A percentile compares a stretch with the other conserved stretches of the same genome.
Conservation (phyloP, 2,329 filamentous ascomycete genomes). For the Beauveria caledonica region DNA sequence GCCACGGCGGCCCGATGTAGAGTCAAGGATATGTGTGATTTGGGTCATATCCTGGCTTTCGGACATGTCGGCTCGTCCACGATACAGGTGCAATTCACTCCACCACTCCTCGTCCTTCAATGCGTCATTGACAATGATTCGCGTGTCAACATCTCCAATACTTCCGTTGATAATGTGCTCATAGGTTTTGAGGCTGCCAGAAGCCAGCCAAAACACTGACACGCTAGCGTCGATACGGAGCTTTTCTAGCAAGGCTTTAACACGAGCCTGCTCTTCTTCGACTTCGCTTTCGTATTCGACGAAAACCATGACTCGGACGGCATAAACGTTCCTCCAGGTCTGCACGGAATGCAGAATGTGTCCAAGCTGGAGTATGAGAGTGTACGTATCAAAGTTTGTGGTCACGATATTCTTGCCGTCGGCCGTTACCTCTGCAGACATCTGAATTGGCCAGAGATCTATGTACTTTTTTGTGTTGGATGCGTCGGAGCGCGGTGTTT, state of each 20-base stretch:
- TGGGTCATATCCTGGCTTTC: conserved; percentile 36
- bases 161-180: conserved; percentile 71
- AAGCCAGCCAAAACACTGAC: conserved; percentile 73
- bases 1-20: conserved; percentile 33
- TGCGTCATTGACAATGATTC: conserved; percentile 54
- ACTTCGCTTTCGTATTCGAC: conserved; percentile 84
- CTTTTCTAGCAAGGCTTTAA: conserved; percentile 69
- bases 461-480: conserved; percentile 66
- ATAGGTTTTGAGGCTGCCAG: conserved; percentile 63
- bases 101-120: conserved; percentile 74
- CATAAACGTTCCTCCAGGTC: conserved; percentile 67
- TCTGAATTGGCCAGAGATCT: conserved; percentile 87
- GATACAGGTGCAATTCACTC: conserved; percentile 58
- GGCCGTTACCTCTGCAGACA: conserved; percentile 73
- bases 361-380: conserved; percentile 77
- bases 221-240: conserved; percentile 74
- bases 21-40: conserved; percentile 35
- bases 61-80: conserved; percentile 33
- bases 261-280: conserved; percentile 64
- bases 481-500: conserved; percentile 56
- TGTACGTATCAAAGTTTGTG: conserved; percentile 85
- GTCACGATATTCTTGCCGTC: conserved; percentile 63
- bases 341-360: conserved; percentile 77
- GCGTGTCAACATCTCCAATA: conserved; percentile 42
- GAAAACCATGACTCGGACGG: conserved; percentile 72